Conservation (phyloP, 2,329 filamentous ascomycete species). For the Pezicula rhizophila region DNA sequence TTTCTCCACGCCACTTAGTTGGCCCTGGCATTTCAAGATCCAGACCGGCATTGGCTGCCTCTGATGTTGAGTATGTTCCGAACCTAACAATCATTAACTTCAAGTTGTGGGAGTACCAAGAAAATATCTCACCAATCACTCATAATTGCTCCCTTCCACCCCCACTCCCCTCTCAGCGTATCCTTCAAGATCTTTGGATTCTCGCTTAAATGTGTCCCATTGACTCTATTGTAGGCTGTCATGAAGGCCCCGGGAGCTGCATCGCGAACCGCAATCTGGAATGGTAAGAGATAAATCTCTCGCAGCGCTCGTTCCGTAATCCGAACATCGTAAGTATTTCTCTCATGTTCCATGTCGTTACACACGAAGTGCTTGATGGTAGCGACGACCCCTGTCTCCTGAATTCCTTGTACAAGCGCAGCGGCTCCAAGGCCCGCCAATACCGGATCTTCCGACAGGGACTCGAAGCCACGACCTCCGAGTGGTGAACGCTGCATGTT, state of each 20-base stretch:
- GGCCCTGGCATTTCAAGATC: constrained; percentile 58
- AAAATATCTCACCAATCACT: constrained; percentile 37
- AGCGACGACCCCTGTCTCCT: constrained; percentile 35
- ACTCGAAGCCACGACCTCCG: constrained; percentile 43
- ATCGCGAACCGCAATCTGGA: constrained; percentile 38
- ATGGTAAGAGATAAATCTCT: constrained; percentile 39
- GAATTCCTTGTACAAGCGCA: constrained; percentile 37
- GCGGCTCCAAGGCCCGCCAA: constrained; percentile 38
- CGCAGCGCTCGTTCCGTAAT: constrained; percentile 33
- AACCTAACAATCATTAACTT: constrained; percentile 18
- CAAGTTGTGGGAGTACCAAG: background rate
- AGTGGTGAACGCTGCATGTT: constrained; percentile 42
- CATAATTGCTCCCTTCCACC: constrained; percentile 39
- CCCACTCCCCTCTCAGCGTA: constrained; percentile 38
- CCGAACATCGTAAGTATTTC: constrained; percentile 30
- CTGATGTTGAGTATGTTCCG: constrained; percentile 49
- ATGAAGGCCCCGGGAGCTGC: constrained; percentile 38
- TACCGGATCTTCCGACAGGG: constrained; percentile 41
- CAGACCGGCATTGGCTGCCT: constrained; percentile 44
- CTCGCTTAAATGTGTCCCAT: constrained; percentile 37
- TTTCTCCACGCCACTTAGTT: constrained; percentile 21
- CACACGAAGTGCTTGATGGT: constrained; percentile 42
- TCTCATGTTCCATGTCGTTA: constrained; percentile 36
- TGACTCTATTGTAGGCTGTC: constrained; percentile 42
- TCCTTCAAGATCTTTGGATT: constrained; percentile 32